These are phyloP conservation scores for Geosmithia morbida DNA, from an alignment of 2,329 filamentous ascomycete species.

Conservation along the genomic window DNA sequence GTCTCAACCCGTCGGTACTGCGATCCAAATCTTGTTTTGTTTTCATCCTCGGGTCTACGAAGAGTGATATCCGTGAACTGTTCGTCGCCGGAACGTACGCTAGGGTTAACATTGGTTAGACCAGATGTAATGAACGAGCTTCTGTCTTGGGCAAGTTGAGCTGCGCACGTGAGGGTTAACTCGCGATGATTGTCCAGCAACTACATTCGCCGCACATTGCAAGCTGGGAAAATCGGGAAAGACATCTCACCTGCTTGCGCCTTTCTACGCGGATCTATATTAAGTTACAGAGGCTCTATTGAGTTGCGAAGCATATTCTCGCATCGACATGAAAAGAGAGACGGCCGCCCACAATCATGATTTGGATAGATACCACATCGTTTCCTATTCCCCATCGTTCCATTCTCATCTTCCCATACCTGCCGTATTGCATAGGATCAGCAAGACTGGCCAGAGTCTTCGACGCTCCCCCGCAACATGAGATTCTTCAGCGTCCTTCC, in stretches of 20 bases:
- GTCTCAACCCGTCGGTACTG: no score
- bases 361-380: no score
- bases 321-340: not conserved
- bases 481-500: constrained; percentile 8
- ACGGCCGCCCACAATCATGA: no score
- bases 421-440: no score
- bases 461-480: not conserved
- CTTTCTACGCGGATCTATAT: not conserved
- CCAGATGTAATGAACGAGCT: not conserved
- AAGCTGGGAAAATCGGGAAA: not conserved
- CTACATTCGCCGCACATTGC: not conserved
- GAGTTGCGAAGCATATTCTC: no score
- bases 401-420: not conserved
- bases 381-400: no score
- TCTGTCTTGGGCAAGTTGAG: not conserved
- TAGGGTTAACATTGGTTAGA: not conserved
- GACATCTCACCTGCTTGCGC: not conserved
- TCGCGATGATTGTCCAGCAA: not conserved
- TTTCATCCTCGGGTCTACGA: no score
- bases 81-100: not conserved
- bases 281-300: not conserved
- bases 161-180: not conserved
- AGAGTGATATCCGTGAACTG: no score
- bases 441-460: no score
- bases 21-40: no score